These are phyloP conservation scores for Sclerospora graminicola DNA, from an alignment of 352 stramenopile species.

Conservation along the genomic window DNA sequence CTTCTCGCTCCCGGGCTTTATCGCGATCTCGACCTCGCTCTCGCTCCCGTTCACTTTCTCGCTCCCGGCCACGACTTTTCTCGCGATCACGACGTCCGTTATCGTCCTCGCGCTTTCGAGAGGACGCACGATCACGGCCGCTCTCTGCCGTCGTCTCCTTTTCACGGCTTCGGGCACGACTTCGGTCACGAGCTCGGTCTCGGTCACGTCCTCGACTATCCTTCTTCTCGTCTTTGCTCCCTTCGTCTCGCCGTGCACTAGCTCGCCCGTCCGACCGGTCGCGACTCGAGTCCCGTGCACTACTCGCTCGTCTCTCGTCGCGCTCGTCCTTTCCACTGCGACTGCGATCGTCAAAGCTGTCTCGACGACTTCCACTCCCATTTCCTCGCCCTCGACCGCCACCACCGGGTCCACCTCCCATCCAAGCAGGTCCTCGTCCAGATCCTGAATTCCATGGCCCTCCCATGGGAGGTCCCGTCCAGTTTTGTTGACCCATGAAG, in stretches of 20 bases:
- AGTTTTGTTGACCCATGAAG: constrained; percentile 33
- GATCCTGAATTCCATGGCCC: constrained; percentile 33
- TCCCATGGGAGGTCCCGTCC: constrained; percentile 33
- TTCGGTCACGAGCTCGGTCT: too few species aligned
- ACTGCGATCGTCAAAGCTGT: constrained; percentile 26
- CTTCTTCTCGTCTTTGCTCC: too few species aligned
- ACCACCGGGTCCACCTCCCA: constrained; percentile 30
- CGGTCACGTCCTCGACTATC: too few species aligned
- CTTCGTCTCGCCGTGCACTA: too few species aligned
- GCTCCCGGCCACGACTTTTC: constrained; percentile 4
- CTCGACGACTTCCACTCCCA: constrained; percentile 16
- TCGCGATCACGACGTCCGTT: constrained; percentile 6
- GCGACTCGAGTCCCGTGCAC: constrained; percentile 33
- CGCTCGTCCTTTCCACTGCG: constrained; percentile 26
- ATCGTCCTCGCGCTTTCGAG: constrained; percentile 12
- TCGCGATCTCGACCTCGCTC: too few species aligned
- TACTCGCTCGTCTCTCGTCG: constrained; percentile 17
- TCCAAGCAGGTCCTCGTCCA: constrained; percentile 38
- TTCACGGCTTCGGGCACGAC: constrained; percentile 14
- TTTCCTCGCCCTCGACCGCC: constrained; percentile 26
- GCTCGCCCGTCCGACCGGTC: too few species aligned
- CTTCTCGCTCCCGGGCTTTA: constrained; percentile 1
- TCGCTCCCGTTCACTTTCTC: constrained; percentile 21
- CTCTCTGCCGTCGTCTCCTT: not conserved
- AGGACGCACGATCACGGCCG: constrained; percentile 12